These are phyloP conservation scores for Rhodosporidiobolus sp. DNA, from an alignment of 768 basidiomycete genomes.

Conservation along the genomic window DNA sequence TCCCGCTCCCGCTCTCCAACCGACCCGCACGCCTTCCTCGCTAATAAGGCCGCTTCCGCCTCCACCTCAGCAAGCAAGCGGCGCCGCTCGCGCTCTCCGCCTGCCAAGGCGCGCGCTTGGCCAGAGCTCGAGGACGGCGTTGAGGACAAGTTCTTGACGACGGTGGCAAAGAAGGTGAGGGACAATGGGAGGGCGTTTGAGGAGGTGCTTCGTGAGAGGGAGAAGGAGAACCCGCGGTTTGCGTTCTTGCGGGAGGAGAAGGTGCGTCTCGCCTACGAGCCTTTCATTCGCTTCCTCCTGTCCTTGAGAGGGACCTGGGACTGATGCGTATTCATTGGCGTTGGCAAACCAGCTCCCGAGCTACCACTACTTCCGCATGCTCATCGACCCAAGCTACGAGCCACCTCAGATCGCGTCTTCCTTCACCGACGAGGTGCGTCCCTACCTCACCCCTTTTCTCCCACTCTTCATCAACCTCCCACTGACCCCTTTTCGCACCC, in stretches of 20 bases:
- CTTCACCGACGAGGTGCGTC: slow-evolving; percentile 50
- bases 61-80: slow-evolving; percentile 10
- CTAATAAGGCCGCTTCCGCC: slow-evolving; percentile 26
- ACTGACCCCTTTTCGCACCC: background rate
- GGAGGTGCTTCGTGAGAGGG: slow-evolving; percentile 92
- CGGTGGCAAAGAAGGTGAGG: slow-evolving; percentile 78
- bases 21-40: slow-evolving; percentile 42
- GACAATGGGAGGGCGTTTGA: slow-evolving; percentile 83
- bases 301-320: background rate
- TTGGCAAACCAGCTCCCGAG: slow-evolving; percentile 53
- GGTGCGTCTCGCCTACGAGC: slow-evolving; percentile 41
- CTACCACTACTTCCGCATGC: slow-evolving; percentile 51
- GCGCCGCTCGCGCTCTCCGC: slow-evolving; percentile 53
- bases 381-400: slow-evolving; percentile 50
- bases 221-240: slow-evolving; percentile 94
- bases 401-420: slow-evolving; percentile 45
- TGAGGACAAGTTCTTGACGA: slow-evolving; percentile 78
- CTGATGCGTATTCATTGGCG: background rate
- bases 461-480: background rate
- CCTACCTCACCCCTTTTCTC: background rate
- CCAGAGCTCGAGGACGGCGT: slow-evolving; percentile 58
- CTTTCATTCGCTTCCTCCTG: background rate
- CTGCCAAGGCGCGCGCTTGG: slow-evolving; percentile 28
- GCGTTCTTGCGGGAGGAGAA: slow-evolving; percentile 68
- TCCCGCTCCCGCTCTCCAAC: slow-evolving; percentile 31